Base-by-base conservation (phyloP, 345 rosid species). In the Odontarrhena argentea region DNA sequence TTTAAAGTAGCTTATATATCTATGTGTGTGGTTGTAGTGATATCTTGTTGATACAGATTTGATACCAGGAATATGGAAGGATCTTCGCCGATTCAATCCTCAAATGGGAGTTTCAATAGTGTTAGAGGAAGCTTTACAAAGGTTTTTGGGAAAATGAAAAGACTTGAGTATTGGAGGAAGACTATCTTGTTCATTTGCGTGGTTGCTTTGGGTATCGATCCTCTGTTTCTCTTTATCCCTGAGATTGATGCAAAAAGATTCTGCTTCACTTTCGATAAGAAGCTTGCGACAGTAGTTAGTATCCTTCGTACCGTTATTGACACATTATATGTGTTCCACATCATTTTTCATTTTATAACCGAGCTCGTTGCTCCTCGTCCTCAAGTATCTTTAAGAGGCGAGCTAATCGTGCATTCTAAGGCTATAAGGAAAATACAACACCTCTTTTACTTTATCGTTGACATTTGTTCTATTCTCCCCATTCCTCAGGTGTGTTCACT, bases 21-120 rank as follows among this genome's bases (percentile, higher is more conserved):
- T n/a, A n/a, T n/a, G n/a, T n/a, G n/a, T n/a, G n/a, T 18, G 36
- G 26, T 0, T 13, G 35, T 57, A 36, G 25, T 22, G 47, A 36
- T 11, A 13, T n/a, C 57, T 46, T 50, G 32, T 28, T 28, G 7
- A 6, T 28, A 25, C 82, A 85, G 85, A 78, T 83, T 80, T 50
- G 38, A 71, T 25, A 43, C 4, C 4, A 2, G 8, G 83, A 73
- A 0, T 1, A 0, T 14, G 63, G 52, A 32, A 44, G 55, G 61
- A 43, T 74, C 42, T 61, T 43, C 47, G n/a, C 54, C 34, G 4
- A 38, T 57, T 14, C 74, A 67, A 22, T 52, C 62, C 9, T 0
- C 79, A 13, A 55, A 52, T 25, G 32, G 32, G 32, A 28, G 32
- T 28, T 28, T 28, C 32, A 28, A 28, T 32, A 32, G 36, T 32